Conservation (phyloP, 176 grass and related monocot species). For the Aegilops umbellulata region DNA sequence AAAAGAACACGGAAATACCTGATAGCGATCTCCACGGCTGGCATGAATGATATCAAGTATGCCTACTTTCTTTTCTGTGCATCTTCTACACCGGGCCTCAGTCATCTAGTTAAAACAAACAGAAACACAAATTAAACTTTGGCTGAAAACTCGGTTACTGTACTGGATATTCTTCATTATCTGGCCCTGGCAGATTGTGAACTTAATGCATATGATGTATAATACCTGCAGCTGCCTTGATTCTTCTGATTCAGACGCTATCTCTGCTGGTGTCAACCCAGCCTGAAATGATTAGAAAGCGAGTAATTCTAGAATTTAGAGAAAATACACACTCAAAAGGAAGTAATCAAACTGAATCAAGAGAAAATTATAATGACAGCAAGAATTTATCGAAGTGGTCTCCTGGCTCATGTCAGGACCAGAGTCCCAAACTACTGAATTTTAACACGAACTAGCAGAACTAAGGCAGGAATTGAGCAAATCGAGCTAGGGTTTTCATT, state of each 20-base stretch:
- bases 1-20: conserved; percentile 44
- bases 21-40: conserved; percentile 81
- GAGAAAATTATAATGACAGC: neutral
- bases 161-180: conserved; percentile 7
- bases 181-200: neutral
- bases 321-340: neutral
- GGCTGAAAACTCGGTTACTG: neutral
- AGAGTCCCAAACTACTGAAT: too few species aligned
- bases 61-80: conserved; percentile 74
- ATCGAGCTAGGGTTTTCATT: too few species aligned
- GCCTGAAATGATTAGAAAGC: conserved; percentile 47
- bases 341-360: neutral
- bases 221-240: conserved; percentile 66
- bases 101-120: conserved; percentile 71
- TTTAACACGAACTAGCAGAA: too few species aligned
- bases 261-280: conserved; percentile 75
- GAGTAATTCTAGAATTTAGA: neutral
- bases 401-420: too few species aligned
- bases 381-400: too few species aligned
- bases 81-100: conserved; percentile 62
- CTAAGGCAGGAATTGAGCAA: too few species aligned
- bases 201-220: conserved; percentile 20
- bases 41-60: conserved; percentile 71
- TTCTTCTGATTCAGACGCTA: conserved; percentile 75
- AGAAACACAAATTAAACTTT: neutral